Base-by-base conservation (phyloP, 345 rosid species). In the Excoecaria agallocha region DNA sequence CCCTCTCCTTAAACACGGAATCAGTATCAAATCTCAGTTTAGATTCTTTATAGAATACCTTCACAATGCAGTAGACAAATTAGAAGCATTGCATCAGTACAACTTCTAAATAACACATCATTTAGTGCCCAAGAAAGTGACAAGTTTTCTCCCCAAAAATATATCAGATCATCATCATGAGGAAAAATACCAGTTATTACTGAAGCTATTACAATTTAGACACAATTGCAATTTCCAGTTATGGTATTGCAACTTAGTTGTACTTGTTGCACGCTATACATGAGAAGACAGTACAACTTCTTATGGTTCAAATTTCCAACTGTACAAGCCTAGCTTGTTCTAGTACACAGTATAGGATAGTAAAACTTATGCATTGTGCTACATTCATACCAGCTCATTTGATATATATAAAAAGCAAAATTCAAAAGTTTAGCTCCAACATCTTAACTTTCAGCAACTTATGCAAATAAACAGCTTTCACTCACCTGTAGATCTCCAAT, bases 401-500 rank as follows among this genome's bases (percentile, higher is more conserved):
- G 30, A 30, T 41, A 41, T 5, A n/a, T n/a, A 41, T 15, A 2
- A 67, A 24, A 25, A 22, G 48, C 20, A 35, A 16, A 38, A 1
- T 10, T 20, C 3, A 43, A 46, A 75, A 43, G 5, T 0, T 24
- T 56, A 37, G 17, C 45, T 24, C 71, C 37, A 50, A 67, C 57
- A 67, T 48, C 20, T 66, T 48, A 48, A 50, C 38, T 20, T 10
- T 66, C 71, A 46, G 1, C 61, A 65, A 63, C 43, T 35, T 22
- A 45, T 60, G 43, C 11, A 67, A 16, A 24, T 13, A 12, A 10
- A 19, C n/a, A n/a, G 13, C 45, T 20, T 68, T 66, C 25, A 60
- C 82, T 84, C 78, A 94, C 98, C 94, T 94, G 98, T 66, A 94
- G 87, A 83, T 95, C 98, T 80, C 93, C 97, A 77, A 95, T 93